phyloP scores from a whole-genome alignment of 1,284 basidiomycete genomes.

The Naganishia sp. region DNA sequence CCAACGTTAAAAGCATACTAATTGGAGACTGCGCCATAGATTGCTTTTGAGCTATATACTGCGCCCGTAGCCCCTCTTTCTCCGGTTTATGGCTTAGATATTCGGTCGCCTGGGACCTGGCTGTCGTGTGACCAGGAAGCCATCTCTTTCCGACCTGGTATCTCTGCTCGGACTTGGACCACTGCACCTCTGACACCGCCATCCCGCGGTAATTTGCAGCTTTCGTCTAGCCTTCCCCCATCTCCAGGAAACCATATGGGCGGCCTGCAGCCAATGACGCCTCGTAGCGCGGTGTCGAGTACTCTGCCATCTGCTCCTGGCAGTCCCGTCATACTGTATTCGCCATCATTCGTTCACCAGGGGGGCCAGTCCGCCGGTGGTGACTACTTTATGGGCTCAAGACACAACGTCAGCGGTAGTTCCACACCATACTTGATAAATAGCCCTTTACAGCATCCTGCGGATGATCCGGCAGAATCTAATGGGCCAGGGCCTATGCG shows the following conservation, averaged over 20 bases:
- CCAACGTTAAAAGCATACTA: no score
- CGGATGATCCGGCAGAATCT: conserved; percentile 8
- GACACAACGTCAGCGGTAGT: conserved; percentile 16
- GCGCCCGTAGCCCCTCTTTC: conserved; percentile 43
- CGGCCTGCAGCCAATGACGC: conserved; percentile 51
- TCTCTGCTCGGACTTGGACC: conserved; percentile 42
- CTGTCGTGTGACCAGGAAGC: conserved; percentile 47
- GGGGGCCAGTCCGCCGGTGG: neutral
- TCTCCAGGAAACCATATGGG: conserved; percentile 46
- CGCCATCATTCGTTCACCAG: conserved; percentile 2
- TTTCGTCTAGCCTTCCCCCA: conserved; percentile 41
- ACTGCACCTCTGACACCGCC: conserved; percentile 13
- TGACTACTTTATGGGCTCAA: conserved; percentile 7
- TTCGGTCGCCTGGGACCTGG: conserved; percentile 45
- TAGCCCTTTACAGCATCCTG: conserved; percentile 12
- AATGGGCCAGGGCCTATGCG: conserved; percentile 21
- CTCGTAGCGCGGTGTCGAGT: conserved; percentile 33
- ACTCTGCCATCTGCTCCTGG: conserved; percentile 46
- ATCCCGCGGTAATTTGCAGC: conserved; percentile 11
- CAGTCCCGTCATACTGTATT: conserved; percentile 39
- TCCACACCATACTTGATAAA: conserved; percentile 22
- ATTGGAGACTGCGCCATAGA: conserved; percentile 42
- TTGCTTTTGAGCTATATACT: conserved; percentile 85
- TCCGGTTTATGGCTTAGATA: conserved; percentile 35
- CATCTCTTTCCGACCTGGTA: conserved; percentile 41